Conservation (phyloP, 148 eudicot species). For the Rhododendron kiyosumense region DNA sequence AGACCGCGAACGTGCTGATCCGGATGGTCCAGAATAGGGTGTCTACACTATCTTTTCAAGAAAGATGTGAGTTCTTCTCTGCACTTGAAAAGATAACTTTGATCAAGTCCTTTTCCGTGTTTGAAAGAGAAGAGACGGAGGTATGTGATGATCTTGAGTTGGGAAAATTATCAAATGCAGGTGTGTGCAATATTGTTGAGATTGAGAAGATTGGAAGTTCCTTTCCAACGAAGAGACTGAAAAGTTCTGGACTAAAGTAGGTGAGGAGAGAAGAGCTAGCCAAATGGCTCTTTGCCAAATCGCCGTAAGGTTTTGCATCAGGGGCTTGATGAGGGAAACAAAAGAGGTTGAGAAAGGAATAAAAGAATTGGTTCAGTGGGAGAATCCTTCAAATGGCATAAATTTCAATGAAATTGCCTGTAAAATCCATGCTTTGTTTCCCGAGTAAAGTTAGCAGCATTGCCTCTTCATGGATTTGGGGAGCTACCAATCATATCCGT, state of each 20-base stretch:
- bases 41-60: constrained; percentile 26
- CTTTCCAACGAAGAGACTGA: no score
- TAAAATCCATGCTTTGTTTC: not conserved
- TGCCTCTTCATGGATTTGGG: not conserved
- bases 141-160: constrained; percentile 22
- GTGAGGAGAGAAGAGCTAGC: not conserved
- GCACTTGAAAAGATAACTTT: constrained; percentile 19
- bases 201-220: constrained; percentile 6
- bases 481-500: no score
- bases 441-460: not conserved
- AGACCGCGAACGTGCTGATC: no score
- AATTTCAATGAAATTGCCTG: constrained; percentile 11
- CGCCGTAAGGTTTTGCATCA: constrained; percentile 32
- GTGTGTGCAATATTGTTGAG: not conserved
- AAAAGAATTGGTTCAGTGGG: constrained; percentile 27
- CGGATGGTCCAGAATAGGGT: no score
- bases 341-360: constrained; percentile 23
- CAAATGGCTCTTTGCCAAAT: constrained; percentile 17
- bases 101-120: constrained; percentile 3
- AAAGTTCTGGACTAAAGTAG: no score
- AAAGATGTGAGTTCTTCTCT: constrained; percentile 20
- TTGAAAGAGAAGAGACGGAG: constrained; percentile 11
- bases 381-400: constrained; percentile 19
- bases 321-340: constrained; percentile 27
- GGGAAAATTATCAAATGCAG: constrained; percentile 11